phyloP scores from a whole-genome alignment of 176 grass and related monocot species.

The Zizania latifolia region DNA sequence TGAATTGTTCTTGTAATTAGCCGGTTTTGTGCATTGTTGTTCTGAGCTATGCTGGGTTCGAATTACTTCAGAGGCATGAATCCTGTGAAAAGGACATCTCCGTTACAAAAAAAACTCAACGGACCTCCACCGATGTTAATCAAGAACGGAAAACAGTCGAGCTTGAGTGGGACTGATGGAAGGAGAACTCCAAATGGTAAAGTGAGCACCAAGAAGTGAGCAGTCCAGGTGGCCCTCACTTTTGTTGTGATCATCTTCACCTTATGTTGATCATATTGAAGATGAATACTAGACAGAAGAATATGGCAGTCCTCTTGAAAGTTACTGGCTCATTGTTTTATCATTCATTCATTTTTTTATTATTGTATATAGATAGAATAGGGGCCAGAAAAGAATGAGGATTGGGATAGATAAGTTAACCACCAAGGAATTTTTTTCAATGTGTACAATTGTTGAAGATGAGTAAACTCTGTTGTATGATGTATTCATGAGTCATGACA shows the following conservation, averaged over 20 bases:
- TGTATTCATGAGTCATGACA: neutral
- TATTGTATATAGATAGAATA: constrained; percentile 11
- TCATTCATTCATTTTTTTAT: constrained; percentile 14
- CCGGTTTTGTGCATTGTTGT: neutral
- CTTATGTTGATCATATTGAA: neutral
- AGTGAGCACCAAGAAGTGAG: constrained; percentile 30
- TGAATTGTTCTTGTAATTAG: neutral
- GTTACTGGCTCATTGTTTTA: neutral
- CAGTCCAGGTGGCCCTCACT: constrained; percentile 1
- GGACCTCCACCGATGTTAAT: neutral
- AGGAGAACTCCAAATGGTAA: constrained; percentile 42
- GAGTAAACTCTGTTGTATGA: constrained; percentile 4
- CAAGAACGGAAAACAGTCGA: constrained; percentile 20
- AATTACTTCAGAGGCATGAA: constrained; percentile 27
- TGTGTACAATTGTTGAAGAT: neutral
- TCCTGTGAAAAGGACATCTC: constrained; percentile 20
- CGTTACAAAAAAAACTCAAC: constrained; percentile 30
- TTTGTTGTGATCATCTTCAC: neutral
- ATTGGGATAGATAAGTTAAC: neutral
- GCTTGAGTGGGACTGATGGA: constrained; percentile 2
- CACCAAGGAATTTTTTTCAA: neutral
- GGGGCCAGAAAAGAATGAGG: neutral
- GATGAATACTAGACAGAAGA: constrained; percentile 12
- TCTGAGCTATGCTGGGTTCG: neutral
- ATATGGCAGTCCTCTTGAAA: neutral